These are phyloP conservation scores for Hyphopichia homilentoma DNA, from an alignment of 805 yeast species.

Conservation along the genomic window DNA sequence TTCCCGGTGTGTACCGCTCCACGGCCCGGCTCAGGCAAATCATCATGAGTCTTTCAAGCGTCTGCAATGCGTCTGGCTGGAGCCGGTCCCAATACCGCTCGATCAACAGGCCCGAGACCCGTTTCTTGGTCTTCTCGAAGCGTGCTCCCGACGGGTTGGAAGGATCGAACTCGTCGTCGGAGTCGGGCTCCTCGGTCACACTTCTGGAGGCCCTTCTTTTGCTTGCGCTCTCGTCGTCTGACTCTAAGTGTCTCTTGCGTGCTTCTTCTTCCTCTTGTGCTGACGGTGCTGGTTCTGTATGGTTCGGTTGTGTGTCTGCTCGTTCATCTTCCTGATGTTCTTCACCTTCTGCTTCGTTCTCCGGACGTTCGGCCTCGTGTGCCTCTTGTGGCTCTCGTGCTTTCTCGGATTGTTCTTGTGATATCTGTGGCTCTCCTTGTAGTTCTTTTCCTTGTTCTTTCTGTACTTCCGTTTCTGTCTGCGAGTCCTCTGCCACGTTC, in stretches of 20 bases:
- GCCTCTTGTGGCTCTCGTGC: neutral
- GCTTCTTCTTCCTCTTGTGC: neutral
- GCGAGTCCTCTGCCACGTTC: neutral
- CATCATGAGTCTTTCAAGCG: conserved; percentile 21
- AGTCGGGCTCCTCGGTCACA: neutral
- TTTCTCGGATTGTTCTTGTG: neutral
- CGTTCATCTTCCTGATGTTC: neutral
- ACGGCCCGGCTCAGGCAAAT: conserved; percentile 23
- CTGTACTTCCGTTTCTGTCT: neutral
- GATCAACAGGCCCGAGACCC: conserved; percentile 21
- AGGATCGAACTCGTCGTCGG: conserved; percentile 1
- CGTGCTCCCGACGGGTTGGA: conserved; percentile 1
- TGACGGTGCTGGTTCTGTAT: neutral
- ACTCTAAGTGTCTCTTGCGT: neutral
- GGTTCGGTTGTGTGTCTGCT: neutral
- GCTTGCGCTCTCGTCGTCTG: neutral
- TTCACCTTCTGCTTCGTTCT: neutral
- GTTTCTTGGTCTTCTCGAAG: conserved; percentile 5
- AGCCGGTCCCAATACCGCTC: conserved; percentile 30
- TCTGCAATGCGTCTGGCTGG: conserved; percentile 9
- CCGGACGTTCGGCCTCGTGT: neutral
- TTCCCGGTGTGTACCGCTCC: conserved; percentile 15
- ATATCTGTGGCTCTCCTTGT: too few relatives aligned
- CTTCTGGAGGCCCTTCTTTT: neutral
- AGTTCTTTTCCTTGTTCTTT: too few relatives aligned